phyloP scores from a whole-genome alignment of 306 rosid species.

The Prunus mume region DNA sequence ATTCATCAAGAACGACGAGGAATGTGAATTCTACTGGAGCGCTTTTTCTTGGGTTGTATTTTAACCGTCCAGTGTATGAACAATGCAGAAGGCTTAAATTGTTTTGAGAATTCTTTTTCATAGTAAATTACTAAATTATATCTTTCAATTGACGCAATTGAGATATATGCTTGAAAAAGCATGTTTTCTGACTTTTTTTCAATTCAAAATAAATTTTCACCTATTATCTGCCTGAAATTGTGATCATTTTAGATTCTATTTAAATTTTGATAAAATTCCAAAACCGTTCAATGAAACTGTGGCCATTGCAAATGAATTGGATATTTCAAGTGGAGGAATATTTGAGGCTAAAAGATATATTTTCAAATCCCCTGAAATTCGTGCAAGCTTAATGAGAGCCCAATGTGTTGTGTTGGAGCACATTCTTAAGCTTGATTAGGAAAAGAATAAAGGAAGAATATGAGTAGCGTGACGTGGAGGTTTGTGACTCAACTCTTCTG shows the following conservation, averaged over 20 bases:
- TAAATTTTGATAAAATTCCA: no score
- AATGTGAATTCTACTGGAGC: neutral
- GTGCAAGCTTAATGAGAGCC: no score
- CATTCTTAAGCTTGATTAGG: no score
- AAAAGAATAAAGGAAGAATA: no score
- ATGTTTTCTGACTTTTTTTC: neutral
- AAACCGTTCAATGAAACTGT: no score
- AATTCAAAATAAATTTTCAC: neutral
- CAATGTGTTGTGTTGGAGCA: no score
- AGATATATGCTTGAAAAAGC: neutral
- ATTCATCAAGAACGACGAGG: constrained; percentile 11
- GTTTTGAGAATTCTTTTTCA: neutral
- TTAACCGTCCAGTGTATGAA: constrained; percentile 23
- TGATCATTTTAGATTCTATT: neutral
- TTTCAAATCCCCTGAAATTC: no score
- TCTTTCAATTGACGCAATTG: neutral
- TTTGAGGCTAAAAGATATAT: no score
- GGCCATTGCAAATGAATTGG: no score
- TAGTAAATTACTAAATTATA: neutral
- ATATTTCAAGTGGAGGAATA: no score
- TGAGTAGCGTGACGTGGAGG: no score
- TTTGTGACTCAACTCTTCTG: no score
- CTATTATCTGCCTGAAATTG: neutral
- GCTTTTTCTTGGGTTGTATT: constrained; percentile 21
- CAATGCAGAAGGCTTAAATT: constrained; percentile 16